Evolutionary conservation across 2,329 filamentous ascomycete genomes (phyloP).

Genomic region (Aureobasidium zeae): DNA sequence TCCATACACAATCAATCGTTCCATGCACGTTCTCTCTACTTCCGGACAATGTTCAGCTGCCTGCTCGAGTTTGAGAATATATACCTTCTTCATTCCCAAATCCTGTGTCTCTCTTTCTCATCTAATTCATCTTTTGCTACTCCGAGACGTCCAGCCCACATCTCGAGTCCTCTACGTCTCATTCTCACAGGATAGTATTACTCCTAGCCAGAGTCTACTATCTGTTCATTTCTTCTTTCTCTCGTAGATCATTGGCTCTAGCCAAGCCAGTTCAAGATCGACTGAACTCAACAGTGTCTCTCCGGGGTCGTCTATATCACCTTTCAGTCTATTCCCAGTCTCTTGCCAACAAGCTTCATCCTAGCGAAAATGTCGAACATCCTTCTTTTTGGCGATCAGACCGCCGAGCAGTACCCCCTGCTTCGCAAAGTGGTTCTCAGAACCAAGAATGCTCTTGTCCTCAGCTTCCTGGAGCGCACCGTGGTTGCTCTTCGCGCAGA

Average conservation of each 20-base stretch:
- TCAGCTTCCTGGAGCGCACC: conserved; percentile 52
- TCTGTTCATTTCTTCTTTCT: background rate
- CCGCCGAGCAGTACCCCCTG: conserved; percentile 56
- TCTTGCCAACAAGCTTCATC: conserved; percentile 3
- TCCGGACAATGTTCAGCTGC: conserved; percentile 7
- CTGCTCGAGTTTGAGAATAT: conserved; percentile 28
- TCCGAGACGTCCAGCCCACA: conserved; percentile 18
- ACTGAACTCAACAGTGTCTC: conserved; percentile 15
- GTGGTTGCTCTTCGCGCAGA: conserved; percentile 52
- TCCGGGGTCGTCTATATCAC: too few relatives aligned
- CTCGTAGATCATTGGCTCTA: conserved; percentile 5
- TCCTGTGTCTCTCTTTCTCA: conserved; percentile 11
- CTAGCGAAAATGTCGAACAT: conserved; percentile 34
- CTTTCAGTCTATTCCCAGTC: conserved; percentile 2
- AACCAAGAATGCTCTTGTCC: conserved; percentile 49
- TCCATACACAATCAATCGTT: conserved; percentile 29
- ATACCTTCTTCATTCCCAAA: conserved; percentile 22
- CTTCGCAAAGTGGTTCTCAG: conserved; percentile 42
- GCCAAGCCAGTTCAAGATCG: conserved; percentile 11
- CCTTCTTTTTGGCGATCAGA: conserved; percentile 64
- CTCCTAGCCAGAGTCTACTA: conserved; percentile 16
- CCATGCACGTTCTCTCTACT: conserved; percentile 20
- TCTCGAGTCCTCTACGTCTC: conserved; percentile 13
- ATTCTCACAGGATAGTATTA: conserved; percentile 10
- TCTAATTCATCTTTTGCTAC: conserved; percentile 13